These are phyloP conservation scores for Naganishia cerealis DNA, from an alignment of 1,284 basidiomycete species.

Conservation along the genomic window DNA sequence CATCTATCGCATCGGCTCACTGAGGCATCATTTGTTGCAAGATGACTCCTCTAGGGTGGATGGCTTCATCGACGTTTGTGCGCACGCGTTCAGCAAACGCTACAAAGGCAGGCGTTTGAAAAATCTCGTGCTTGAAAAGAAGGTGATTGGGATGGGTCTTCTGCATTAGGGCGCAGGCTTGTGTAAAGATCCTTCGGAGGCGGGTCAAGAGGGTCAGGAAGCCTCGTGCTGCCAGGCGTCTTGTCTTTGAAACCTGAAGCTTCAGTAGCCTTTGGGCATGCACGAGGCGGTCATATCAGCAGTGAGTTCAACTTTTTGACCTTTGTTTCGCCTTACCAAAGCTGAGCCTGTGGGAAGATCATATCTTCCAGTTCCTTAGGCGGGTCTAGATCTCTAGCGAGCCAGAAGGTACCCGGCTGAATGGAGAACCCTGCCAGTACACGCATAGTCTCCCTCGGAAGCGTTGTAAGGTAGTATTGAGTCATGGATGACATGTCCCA, in stretches of 20 bases:
- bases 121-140: neutral
- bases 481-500: constrained; percentile 19
- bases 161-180: neutral
- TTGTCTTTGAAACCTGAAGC: neutral
- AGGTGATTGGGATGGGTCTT: neutral
- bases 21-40: constrained; percentile 10
- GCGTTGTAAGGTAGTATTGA: constrained; percentile 16
- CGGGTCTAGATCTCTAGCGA: constrained; percentile 13
- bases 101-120: neutral
- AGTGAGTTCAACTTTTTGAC: neutral
- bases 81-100: neutral
- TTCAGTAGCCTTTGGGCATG: neutral
- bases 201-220: neutral
- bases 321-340: constrained; percentile 4
- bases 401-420: neutral
- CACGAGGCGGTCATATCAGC: neutral
- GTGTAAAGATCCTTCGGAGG: neutral
- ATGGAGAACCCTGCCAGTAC: constrained; percentile 14
- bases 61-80: neutral
- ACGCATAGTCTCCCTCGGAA: constrained; percentile 17
- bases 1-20: neutral
- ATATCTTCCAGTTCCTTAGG: constrained; percentile 16
- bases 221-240: neutral
- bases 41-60: neutral
- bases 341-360: neutral